Evolutionary conservation across 202 grass and related monocot species (phyloP), one percentile per base, ranked within the genome.

Genomic region (Dendrocalamus latiflorus): DNA sequence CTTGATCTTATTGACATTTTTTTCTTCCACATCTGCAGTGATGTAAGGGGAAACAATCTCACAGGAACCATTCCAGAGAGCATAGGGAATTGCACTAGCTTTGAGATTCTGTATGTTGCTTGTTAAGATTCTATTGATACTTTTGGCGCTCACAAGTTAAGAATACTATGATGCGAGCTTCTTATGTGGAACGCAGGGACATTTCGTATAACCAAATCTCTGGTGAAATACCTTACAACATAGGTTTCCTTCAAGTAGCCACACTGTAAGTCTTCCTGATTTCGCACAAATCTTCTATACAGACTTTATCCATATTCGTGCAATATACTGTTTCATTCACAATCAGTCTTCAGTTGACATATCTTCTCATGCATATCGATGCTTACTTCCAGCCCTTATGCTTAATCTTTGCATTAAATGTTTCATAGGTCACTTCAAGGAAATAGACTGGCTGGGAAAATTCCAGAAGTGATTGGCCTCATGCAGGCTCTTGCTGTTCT

Each of bases 401-500:
- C n/a, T n/a, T n/a, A n/a, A n/a, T n/a, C n/a, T n/a, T n/a, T n/a
- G n/a, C n/a, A n/a, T n/a, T n/a, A n/a, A n/a, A 72, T 86, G 49
- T 87, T 81, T 72, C 60, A 5, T 74, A 99, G 96, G 43, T 99
- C 96, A 41, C 93, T 99, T 73, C 96, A 99, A 89, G 96, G 96
- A 84, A 99, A 99, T 88, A 91, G 66, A 79, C 62, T 99, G 50
- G 91, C 71, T 47, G 96, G 93, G 43, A 92, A 89, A 88, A 96
- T 99, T 87, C 96, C 96, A 56, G 96, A 99, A 64, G 96, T 99
- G 86, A 95, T 99, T 82, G 96, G 96, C 49, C 93, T 99, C 48
- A 99, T 99, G 96, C 96, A 99, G 58, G 96, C 96, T 83, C 96
- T 99, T 86, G 96, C 96, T 70, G 96, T 99, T 60, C 87, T 99